A percentile compares a stretch with the other conserved stretches of the same genome.
Evolutionary conservation across 2,329 filamentous ascomycete species (phyloP).

Genomic region (Penicillium glabrum): DNA sequence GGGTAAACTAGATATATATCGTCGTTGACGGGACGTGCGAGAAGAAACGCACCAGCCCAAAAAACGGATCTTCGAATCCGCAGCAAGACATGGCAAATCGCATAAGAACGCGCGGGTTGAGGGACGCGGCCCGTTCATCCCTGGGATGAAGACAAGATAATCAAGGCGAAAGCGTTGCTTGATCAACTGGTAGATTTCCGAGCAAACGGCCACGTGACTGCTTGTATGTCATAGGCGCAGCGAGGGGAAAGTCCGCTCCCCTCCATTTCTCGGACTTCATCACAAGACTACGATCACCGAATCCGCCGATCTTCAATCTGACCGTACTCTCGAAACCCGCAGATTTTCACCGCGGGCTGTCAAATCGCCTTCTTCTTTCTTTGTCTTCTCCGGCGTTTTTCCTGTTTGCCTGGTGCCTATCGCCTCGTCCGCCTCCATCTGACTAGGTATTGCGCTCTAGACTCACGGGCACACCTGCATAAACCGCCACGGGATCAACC

Average conservation of each 20-base stretch:
- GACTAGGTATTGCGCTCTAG: conserved; percentile 8
- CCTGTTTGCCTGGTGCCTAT: background rate
- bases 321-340: background rate
- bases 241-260: conserved; percentile 31
- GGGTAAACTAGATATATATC: background rate
- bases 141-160: conserved; percentile 4
- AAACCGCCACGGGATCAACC: conserved; percentile 1
- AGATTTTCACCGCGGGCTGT: background rate
- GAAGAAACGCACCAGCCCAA: conserved; percentile 73
- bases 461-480: conserved; percentile 10
- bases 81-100: conserved; percentile 52
- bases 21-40: background rate
- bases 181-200: background rate
- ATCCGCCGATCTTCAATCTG: background rate
- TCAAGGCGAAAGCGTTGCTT: background rate
- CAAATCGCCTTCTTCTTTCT: background rate
- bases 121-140: conserved; percentile 59
- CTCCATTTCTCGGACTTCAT: conserved; percentile 21
- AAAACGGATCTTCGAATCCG: conserved; percentile 81
- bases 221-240: conserved; percentile 38
- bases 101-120: conserved; percentile 66
- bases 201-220: conserved; percentile 32
- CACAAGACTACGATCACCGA: conserved; percentile 5
- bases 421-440: conserved; percentile 15
- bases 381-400: background rate